phyloP scores from a whole-genome alignment of 2,329 filamentous ascomycete genomes.

The Botrytis hyacinthi region DNA sequence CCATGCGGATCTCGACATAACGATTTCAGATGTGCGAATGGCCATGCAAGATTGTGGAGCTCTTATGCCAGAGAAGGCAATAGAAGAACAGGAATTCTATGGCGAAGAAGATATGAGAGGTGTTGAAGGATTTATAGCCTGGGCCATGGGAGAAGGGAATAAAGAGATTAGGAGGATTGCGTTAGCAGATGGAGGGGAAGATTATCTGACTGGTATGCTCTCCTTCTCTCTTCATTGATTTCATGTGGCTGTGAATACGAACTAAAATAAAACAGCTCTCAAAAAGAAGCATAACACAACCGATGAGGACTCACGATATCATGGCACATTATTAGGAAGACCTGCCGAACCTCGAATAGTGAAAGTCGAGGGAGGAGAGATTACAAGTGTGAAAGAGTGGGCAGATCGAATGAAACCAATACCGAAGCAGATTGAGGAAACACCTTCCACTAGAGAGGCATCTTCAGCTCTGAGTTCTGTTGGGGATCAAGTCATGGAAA shows the following conservation, averaged over 20 bases:
- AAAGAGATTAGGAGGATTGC: slow-evolving; percentile 80
- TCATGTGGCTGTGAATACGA: slow-evolving; percentile 10
- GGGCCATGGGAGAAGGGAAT: slow-evolving; percentile 73
- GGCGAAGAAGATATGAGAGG: slow-evolving; percentile 76
- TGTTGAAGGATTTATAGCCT: slow-evolving; percentile 73
- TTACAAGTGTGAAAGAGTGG: slow-evolving; percentile 68
- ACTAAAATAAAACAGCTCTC: slow-evolving; percentile 53
- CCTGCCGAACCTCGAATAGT: slow-evolving; percentile 68
- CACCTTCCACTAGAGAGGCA: slow-evolving; percentile 32
- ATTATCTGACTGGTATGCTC: slow-evolving; percentile 62
- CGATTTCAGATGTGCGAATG: slow-evolving; percentile 76
- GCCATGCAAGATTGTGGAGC: slow-evolving; percentile 80
- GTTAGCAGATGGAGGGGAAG: slow-evolving; percentile 60
- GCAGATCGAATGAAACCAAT: slow-evolving; percentile 42
- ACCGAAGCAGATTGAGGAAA: slow-evolving; percentile 20
- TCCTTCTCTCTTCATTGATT: not conserved
- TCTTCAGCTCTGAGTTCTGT: slow-evolving; percentile 39
- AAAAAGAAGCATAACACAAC: slow-evolving; percentile 93
- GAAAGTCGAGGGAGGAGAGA: slow-evolving; percentile 73
- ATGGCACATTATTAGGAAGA: slow-evolving; percentile 79
- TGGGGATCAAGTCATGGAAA: slow-evolving; percentile 37
- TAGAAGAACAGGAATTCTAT: slow-evolving; percentile 61
- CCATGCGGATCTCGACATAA: slow-evolving; percentile 64
- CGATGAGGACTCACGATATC: slow-evolving; percentile 81
- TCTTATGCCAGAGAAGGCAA: slow-evolving; percentile 65